Conservation (phyloP, 2,329 filamentous ascomycete species). For the Helotiales sp. region DNA sequence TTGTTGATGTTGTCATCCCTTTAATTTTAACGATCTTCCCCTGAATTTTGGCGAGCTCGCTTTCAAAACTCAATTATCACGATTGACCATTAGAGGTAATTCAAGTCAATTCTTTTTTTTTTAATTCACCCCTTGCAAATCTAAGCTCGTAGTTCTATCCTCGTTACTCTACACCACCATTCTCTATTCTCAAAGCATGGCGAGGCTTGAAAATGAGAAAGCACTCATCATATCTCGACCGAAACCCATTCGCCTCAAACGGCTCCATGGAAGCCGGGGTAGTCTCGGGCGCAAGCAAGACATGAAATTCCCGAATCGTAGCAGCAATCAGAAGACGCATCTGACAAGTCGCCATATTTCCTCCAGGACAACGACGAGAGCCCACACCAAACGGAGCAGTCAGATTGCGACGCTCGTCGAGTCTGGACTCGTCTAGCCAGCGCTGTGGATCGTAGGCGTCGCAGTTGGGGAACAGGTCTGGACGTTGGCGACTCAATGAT, state of each 20-base stretch:
- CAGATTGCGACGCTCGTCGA: conserved; percentile 7
- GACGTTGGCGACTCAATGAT: conserved; percentile 17
- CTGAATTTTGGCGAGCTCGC: too few species aligned
- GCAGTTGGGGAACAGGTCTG: conserved; percentile 21
- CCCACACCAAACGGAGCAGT: conserved; percentile 14
- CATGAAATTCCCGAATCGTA: background rate
- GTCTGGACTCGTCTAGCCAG: conserved; percentile 17
- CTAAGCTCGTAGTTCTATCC: background rate
- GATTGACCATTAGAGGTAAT: too few species aligned
- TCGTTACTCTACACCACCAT: background rate
- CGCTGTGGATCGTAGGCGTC: conserved; percentile 15
- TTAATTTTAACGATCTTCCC: too few species aligned
- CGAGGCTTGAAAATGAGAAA: conserved; percentile 18
- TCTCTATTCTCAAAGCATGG: too few species aligned
- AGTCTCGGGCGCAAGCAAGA: conserved; percentile 20
- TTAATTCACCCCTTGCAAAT: too few species aligned
- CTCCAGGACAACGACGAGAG: conserved; percentile 18
- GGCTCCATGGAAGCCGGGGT: conserved; percentile 17
- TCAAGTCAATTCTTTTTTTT: too few species aligned
- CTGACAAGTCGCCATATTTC: conserved; percentile 16
- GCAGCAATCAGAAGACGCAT: conserved; percentile 19
- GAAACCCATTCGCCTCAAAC: conserved; percentile 22
- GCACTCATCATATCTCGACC: conserved; percentile 19
- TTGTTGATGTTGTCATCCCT: too few species aligned
- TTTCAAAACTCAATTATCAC: too few species aligned